phyloP scores from a whole-genome alignment of 2,329 filamentous ascomycete genomes.

The Didymella glomerata region DNA sequence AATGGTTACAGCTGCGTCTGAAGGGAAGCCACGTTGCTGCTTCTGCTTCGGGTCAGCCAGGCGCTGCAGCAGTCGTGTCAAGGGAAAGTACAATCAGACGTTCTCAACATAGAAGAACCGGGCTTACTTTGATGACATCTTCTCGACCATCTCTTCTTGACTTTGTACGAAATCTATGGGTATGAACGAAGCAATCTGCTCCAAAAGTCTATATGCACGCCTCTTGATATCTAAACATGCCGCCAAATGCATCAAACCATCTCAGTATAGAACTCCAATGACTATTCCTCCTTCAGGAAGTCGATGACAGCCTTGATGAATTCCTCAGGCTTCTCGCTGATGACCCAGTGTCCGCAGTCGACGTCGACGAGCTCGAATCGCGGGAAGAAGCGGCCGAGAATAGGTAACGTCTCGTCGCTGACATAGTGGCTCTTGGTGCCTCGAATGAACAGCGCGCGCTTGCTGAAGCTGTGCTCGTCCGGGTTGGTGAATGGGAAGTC shows the following conservation, averaged over 20 bases:
- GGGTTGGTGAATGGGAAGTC: conserved; percentile 89
- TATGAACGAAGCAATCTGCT: conserved; percentile 4
- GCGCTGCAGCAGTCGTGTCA: no score
- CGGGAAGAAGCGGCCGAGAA: conserved; percentile 84
- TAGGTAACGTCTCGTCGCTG: conserved; percentile 79
- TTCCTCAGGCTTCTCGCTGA: conserved; percentile 83
- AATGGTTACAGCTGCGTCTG: no score
- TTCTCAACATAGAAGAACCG: no score
- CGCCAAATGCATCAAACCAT: neutral
- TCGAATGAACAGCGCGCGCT: conserved; percentile 80
- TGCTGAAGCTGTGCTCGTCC: conserved; percentile 71
- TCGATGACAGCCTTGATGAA: conserved; percentile 76
- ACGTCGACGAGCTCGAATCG: conserved; percentile 76
- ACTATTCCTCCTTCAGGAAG: conserved; percentile 65
- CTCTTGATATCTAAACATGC: neutral
- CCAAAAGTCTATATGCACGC: conserved; percentile 2
- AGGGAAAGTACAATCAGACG: no score
- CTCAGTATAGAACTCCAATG: neutral
- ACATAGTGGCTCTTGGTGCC: conserved; percentile 82
- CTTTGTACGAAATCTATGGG: conserved; percentile 18
- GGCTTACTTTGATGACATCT: neutral
- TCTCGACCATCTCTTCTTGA: neutral
- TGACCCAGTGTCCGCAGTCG: conserved; percentile 85
- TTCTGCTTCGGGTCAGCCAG: no score
- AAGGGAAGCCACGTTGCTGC: no score